These are phyloP conservation scores for Podila epigama DNA, from an alignment of 192 early-diverging fungal species.

Conservation along the genomic window DNA sequence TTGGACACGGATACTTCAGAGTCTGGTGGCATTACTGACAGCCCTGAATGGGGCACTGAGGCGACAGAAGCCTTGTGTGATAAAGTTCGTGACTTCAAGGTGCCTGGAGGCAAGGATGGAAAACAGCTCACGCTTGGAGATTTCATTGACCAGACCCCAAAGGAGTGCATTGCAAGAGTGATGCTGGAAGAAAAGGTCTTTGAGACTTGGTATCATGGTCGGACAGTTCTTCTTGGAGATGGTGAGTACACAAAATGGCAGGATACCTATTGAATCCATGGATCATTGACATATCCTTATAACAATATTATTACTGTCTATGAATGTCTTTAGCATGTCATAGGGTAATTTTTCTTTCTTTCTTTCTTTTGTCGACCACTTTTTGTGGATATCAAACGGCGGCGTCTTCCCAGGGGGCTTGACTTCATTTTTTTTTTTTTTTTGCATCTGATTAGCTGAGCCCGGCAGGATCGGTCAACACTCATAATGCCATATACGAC, in stretches of 20 bases:
- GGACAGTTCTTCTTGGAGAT: not conserved
- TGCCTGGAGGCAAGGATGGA: not conserved
- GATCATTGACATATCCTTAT: not conserved
- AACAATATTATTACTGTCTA: not conserved
- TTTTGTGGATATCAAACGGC: not conserved
- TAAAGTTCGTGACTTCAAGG: not conserved
- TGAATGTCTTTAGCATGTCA: not conserved
- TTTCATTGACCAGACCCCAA: not conserved
- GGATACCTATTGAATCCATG: not conserved
- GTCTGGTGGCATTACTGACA: no score
- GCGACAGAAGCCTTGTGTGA: not conserved
- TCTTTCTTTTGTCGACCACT: not conserved
- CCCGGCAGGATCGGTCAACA: not conserved
- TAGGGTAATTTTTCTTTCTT: not conserved
- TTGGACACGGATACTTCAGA: no score
- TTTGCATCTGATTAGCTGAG: not conserved
- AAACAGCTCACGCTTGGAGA: not conserved
- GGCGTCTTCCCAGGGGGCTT: no score
- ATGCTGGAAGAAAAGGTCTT: conserved; percentile 9
- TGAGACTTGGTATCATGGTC: not conserved
- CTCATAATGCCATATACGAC: not conserved
- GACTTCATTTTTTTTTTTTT: not conserved
- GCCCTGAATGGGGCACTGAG: not conserved
- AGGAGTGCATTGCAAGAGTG: not conserved
- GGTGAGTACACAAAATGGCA: not conserved